These are phyloP conservation scores for Aphanomyces euteiches DNA, from an alignment of 352 stramenopile species.

Conservation along the genomic window DNA sequence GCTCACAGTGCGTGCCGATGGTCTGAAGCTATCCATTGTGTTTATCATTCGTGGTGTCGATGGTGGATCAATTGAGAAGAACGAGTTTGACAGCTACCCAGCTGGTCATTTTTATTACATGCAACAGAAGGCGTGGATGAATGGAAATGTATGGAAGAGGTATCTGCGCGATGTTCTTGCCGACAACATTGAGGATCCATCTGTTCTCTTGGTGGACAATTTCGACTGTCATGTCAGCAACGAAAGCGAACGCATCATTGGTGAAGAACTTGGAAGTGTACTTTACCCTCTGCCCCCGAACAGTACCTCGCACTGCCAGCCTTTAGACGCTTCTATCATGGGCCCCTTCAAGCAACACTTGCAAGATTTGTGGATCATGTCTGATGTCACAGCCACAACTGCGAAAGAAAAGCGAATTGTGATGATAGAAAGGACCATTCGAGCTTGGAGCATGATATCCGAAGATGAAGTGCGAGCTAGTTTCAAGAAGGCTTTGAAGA, in stretches of 20 bases:
- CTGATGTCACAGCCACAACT: too few relatives aligned
- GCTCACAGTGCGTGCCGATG: slow-evolving; percentile 30
- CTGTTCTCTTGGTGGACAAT: background rate
- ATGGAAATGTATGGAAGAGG: background rate
- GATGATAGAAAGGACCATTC: too few relatives aligned
- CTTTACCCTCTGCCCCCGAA: slow-evolving; percentile 29
- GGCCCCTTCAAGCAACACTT: slow-evolving; percentile 36
- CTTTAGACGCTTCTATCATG: slow-evolving; percentile 35
- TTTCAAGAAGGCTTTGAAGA: too few relatives aligned
- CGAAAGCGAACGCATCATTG: too few relatives aligned
- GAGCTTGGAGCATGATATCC: too few relatives aligned
- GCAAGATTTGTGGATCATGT: slow-evolving; percentile 7
- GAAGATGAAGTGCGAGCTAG: too few relatives aligned
- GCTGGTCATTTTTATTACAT: background rate
- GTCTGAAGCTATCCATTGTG: slow-evolving; percentile 33
- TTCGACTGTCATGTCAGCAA: background rate
- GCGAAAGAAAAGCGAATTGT: too few relatives aligned
- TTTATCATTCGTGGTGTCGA: slow-evolving; percentile 29
- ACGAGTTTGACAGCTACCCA: background rate
- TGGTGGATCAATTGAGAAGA: background rate
- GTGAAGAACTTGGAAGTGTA: background rate
- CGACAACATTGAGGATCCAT: background rate
- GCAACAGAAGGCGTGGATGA: background rate
- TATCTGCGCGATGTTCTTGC: background rate
- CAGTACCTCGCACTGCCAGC: slow-evolving; percentile 33